A percentile compares a stretch with the other conserved stretches of the same genome.
phyloP scores from a whole-genome alignment of 2,329 filamentous ascomycete genomes.

The Huntiella savannae region DNA sequence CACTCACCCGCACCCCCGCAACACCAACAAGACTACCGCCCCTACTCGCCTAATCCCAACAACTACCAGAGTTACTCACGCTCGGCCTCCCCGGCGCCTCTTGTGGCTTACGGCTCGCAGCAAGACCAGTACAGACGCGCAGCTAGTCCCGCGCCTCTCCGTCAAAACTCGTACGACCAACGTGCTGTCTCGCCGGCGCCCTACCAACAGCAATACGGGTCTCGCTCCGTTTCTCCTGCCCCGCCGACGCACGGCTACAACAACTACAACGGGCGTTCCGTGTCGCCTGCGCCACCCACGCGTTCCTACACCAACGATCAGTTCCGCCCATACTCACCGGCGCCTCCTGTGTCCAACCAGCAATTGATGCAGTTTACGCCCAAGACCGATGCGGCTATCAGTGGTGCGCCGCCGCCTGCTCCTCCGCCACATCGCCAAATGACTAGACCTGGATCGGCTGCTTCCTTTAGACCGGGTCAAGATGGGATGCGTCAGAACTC shows the following conservation, averaged over 20 bases:
- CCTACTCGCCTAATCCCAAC: slow-evolving; percentile 17
- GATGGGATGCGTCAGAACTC: slow-evolving; percentile 13
- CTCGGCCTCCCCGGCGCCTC: slow-evolving; percentile 23
- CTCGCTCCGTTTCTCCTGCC: slow-evolving; percentile 12
- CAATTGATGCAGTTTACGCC: slow-evolving; percentile 6
- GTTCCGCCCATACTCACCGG: slow-evolving; percentile 12
- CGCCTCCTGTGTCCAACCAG: slow-evolving; percentile 10
- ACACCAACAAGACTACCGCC: slow-evolving; percentile 18
- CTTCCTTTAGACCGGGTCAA: slow-evolving; percentile 19
- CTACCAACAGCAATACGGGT: slow-evolving; percentile 9
- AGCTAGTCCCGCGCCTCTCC: slow-evolving; percentile 11
- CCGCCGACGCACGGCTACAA: slow-evolving; percentile 10
- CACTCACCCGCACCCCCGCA: slow-evolving; percentile 7
- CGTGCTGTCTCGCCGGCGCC: slow-evolving; percentile 6
- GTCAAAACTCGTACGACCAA: slow-evolving; percentile 11
- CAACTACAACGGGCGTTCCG: slow-evolving; percentile 11
- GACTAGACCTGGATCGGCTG: slow-evolving; percentile 20
- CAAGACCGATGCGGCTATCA: slow-evolving; percentile 17
- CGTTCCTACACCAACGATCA: slow-evolving; percentile 17
- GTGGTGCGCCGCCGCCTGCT: slow-evolving; percentile 54
- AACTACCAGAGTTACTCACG: slow-evolving; percentile 15
- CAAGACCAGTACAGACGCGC: slow-evolving; percentile 16
- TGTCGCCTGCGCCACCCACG: slow-evolving; percentile 20
- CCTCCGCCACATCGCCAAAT: slow-evolving; percentile 67
- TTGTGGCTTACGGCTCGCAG: slow-evolving; percentile 14